phyloP scores from a whole-genome alignment of 495 filamentous ascomycete species.

The Penicillium simplicissimum region DNA sequence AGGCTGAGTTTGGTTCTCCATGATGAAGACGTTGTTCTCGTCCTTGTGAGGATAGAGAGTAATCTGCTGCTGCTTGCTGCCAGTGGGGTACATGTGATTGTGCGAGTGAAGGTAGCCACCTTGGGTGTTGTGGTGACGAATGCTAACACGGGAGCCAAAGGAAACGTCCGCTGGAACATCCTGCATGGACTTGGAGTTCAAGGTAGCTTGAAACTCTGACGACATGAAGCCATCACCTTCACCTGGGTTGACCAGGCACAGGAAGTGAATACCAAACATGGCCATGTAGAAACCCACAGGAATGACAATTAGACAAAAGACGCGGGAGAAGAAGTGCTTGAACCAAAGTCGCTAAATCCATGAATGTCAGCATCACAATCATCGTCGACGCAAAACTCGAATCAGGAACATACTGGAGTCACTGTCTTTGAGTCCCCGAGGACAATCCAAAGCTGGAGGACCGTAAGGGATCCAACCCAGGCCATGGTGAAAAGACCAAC shows the following conservation, averaged over 20 bases:
- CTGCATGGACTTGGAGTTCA: slow-evolving; percentile 95
- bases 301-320: slow-evolving; percentile 91
- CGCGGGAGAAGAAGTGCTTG: slow-evolving; percentile 90
- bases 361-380: slow-evolving; percentile 16
- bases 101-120: slow-evolving; percentile 98
- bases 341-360: slow-evolving; percentile 69
- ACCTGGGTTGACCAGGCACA: slow-evolving; percentile 88
- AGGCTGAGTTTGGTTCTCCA: slow-evolving; percentile 96
- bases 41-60: slow-evolving; percentile 99
- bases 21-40: slow-evolving; percentile 90
- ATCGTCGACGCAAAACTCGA: background rate
- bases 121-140: slow-evolving; percentile 95
- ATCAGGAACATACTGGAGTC: slow-evolving; percentile 56
- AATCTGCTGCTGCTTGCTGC: slow-evolving; percentile 97
- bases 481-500: slow-evolving; percentile 98
- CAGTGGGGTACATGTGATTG: slow-evolving; percentile 93
- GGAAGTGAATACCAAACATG: slow-evolving; percentile 95
- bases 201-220: slow-evolving; percentile 95
- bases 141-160: slow-evolving; percentile 78
- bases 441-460: slow-evolving; percentile 90
- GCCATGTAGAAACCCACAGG: slow-evolving; percentile 87
- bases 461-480: slow-evolving; percentile 91
- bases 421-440: slow-evolving; percentile 86
- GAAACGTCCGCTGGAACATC: slow-evolving; percentile 91
- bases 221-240: slow-evolving; percentile 99